Evolutionary conservation across 1,284 basidiomycete genomes (phyloP), one percentile per base, ranked within the genome.

Genomic region (Sanghuangporus weigelae): DNA sequence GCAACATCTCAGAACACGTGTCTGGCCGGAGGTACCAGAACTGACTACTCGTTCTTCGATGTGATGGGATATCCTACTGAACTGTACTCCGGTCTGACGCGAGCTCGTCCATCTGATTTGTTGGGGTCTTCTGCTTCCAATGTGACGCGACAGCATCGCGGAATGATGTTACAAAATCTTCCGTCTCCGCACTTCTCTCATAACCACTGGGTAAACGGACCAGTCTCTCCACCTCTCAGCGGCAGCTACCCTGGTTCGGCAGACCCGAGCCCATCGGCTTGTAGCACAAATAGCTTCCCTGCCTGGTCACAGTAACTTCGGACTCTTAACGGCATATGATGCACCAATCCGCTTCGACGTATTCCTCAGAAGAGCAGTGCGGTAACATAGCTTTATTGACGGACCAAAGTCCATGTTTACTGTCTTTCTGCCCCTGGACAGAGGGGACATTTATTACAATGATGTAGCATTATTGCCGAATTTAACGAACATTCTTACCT

Each of bases 181-280:
- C 53, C 53, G 7, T 54, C 53, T n/a, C 53, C 44, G 26, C 10
- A 21, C 44, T 48, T 44, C 39, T 57, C 56, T 7, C 56, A 57
- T 44, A 26, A 11, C 7, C 56, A 57, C 5, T 57, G 56, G 56
- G 23, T n/a, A 16, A 57, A 57, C 21, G 44, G 39, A 21, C 26
- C 40, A 10, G 8, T 38, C 38, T 57, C 56, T 23, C 40, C 56
- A 23, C 26, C 39, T 44, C 39, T 48, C 40, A 57, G 19, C 11
- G 40, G 56, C 12, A 57, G 56, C 16, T 57, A 48, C 19, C 39
- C 56, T 14, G 21, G 56, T 38, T 57, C 56, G 23, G 26, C 23
- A 19, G 26, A 57, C n/a, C 56, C 40, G 11, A 57, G 56, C 39
- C 56, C 56, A 21, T 57, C 56, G 21, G 56, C 38, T 46, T 57